phyloP scores from a whole-genome alignment of 2,329 filamentous ascomycete genomes.

The Pyricularia pennisetigena region DNA sequence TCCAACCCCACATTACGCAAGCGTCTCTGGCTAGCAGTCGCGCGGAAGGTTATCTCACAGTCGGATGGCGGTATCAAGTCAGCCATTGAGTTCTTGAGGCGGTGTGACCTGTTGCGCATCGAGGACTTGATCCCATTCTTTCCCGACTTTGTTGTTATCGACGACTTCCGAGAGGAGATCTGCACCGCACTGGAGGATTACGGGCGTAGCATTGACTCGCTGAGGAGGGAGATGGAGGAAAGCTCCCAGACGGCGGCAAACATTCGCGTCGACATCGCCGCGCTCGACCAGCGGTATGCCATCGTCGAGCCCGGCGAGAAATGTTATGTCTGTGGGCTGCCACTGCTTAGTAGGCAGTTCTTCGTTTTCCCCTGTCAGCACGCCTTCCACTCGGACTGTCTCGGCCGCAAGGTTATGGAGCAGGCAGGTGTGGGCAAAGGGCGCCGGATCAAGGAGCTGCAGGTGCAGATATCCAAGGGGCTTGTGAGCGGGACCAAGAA shows the following conservation, averaged over 20 bases:
- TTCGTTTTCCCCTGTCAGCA: conserved; percentile 99
- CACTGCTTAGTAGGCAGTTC: conserved; percentile 82
- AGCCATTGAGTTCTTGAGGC: conserved; percentile 86
- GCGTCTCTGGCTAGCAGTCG: conserved; percentile 90
- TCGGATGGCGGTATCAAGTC: conserved; percentile 73
- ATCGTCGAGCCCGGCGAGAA: conserved; percentile 95
- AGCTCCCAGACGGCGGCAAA: conserved; percentile 79
- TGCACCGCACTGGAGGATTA: conserved; percentile 91
- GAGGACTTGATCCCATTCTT: conserved; percentile 98
- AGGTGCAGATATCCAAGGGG: conserved; percentile 72
- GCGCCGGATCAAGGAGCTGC: conserved; percentile 74
- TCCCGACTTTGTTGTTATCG: conserved; percentile 95
- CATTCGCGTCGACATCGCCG: conserved; percentile 82
- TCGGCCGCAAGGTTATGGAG: conserved; percentile 78
- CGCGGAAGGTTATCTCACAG: conserved; percentile 84
- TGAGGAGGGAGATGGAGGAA: conserved; percentile 95
- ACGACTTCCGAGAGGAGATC: conserved; percentile 98
- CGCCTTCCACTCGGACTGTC: conserved; percentile 90
- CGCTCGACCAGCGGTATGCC: conserved; percentile 80
- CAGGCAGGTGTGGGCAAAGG: conserved; percentile 67
- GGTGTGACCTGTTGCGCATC: conserved; percentile 85
- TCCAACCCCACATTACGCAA: conserved; percentile 75
- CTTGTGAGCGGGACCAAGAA: conserved; percentile 59
- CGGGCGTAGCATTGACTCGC: conserved; percentile 74
- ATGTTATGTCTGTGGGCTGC: conserved; percentile 81